Percentiles rank a stretch among this genome's conserved stretches.
Evolutionary conservation across 1,139 yeast genomes (phyloP).

Genomic region (Yamadazyma diospyri): DNA sequence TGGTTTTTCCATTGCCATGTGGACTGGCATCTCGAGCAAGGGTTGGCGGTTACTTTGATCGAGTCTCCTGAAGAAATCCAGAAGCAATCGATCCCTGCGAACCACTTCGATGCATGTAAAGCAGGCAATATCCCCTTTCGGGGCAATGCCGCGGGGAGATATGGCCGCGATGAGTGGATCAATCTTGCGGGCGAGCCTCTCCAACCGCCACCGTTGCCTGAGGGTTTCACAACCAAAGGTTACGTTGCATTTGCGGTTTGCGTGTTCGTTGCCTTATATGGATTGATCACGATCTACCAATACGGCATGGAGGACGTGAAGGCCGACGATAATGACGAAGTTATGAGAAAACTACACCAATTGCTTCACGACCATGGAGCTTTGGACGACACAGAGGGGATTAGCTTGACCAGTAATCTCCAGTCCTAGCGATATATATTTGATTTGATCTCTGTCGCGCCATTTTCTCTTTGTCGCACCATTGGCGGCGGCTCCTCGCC

Average conservation of each 20-base stretch:
- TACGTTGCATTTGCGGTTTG: slow-evolving; percentile 84
- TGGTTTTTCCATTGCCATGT: slow-evolving; percentile 68
- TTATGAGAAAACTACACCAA: slow-evolving; percentile 46
- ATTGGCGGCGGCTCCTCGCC: no score
- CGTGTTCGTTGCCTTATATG: slow-evolving; percentile 72
- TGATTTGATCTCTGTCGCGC: not conserved
- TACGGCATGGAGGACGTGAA: slow-evolving; percentile 80
- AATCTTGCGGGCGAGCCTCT: slow-evolving; percentile 71
- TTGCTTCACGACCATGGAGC: slow-evolving; percentile 34
- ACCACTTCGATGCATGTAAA: slow-evolving; percentile 60
- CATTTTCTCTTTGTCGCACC: no score
- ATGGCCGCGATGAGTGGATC: slow-evolving; percentile 43
- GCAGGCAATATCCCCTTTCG: slow-evolving; percentile 43
- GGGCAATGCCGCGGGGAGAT: slow-evolving; percentile 89
- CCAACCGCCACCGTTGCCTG: slow-evolving; percentile 64
- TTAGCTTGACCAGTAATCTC: slow-evolving; percentile 18
- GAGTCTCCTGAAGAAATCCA: slow-evolving; percentile 59
- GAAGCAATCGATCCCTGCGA: slow-evolving; percentile 47
- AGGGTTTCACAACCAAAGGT: slow-evolving; percentile 88
- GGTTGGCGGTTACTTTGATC: slow-evolving; percentile 48
- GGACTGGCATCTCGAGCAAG: slow-evolving; percentile 65
- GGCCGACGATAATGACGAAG: slow-evolving; percentile 49
- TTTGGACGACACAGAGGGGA: slow-evolving; percentile 16
- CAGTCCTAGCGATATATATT: slow-evolving; percentile 2
- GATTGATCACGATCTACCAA: slow-evolving; percentile 68